Evolutionary conservation across 164 flowering plant genomes (phyloP).

Genomic region (Brasenia schreberi): DNA sequence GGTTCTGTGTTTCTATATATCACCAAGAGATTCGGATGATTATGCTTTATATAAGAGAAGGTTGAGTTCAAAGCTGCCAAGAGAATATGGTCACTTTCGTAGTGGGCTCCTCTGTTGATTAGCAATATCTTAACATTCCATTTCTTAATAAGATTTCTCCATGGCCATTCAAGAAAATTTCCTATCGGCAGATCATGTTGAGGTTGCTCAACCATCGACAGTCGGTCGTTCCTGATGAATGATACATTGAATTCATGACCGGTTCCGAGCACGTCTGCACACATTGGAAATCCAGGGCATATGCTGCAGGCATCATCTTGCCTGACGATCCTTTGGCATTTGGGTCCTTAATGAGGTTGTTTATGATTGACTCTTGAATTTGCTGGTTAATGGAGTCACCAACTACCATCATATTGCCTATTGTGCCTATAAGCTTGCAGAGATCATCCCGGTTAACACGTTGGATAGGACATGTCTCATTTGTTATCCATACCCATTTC

Average conservation of each 20-base stretch:
- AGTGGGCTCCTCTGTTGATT: conserved; percentile 1
- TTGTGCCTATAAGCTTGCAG: neutral
- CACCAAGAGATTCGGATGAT: neutral
- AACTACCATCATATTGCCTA: conserved; percentile 1
- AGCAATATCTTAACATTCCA: neutral
- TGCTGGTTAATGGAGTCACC: conserved; percentile 2
- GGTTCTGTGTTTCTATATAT: neutral
- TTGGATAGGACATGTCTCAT: neutral
- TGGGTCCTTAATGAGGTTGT: neutral
- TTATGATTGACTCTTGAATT: neutral
- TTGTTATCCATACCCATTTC: neutral
- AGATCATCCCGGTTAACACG: neutral
- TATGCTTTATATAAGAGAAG: neutral
- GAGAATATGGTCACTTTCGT: neutral
- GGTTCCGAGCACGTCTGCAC: neutral
- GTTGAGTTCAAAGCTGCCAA: neutral
- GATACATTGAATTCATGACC: neutral
- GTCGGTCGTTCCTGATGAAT: neutral
- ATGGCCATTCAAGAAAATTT: conserved; percentile 1
- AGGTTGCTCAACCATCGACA: neutral
- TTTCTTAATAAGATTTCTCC: neutral
- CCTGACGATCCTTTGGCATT: neutral
- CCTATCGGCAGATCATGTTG: neutral
- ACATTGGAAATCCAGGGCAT: neutral
- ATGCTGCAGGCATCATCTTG: neutral